Percentiles rank a stretch among this genome's conserved stretches.
Conservation (phyloP, 495 filamentous ascomycete genomes). For the Wilcoxina mikolae region DNA sequence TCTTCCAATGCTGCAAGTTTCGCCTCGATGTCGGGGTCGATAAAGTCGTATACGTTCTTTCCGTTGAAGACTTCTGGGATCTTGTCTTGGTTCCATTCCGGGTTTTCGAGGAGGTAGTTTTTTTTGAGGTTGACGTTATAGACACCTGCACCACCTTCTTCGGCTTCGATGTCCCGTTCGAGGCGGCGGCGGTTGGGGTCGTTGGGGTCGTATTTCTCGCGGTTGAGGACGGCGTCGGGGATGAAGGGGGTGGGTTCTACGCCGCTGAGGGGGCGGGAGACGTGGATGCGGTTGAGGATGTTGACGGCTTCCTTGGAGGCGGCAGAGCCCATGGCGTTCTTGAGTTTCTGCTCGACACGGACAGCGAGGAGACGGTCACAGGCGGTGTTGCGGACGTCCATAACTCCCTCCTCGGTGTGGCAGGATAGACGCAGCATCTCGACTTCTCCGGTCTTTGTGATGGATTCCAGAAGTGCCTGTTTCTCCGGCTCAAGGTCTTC, state of each 20-base stretch:
- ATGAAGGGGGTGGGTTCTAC: slow-evolving; percentile 67
- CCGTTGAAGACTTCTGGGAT: slow-evolving; percentile 86
- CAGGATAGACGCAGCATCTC: slow-evolving; percentile 86
- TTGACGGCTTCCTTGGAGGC: slow-evolving; percentile 54
- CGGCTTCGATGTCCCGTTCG: slow-evolving; percentile 77
- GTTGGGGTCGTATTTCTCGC: slow-evolving; percentile 76
- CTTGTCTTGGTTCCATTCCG: slow-evolving; percentile 90
- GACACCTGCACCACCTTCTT: slow-evolving; percentile 86
- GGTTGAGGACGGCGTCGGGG: slow-evolving; percentile 63
- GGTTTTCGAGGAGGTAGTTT: slow-evolving; percentile 68
- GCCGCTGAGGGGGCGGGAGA: slow-evolving; percentile 78
- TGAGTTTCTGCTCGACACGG: slow-evolving; percentile 86
- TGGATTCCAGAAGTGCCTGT: slow-evolving; percentile 57
- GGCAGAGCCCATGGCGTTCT: slow-evolving; percentile 62
- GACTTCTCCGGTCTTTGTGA: slow-evolving; percentile 72
- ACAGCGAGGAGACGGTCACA: slow-evolving; percentile 87
- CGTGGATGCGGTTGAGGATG: slow-evolving; percentile 84
- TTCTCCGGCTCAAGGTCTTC: slow-evolving; percentile 77
- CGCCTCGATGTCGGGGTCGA: slow-evolving; percentile 89
- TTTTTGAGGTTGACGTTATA: slow-evolving; percentile 83
- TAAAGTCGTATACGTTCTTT: slow-evolving; percentile 90
- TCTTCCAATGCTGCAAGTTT: slow-evolving; percentile 84
- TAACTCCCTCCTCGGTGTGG: slow-evolving; percentile 86
- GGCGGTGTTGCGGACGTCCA: slow-evolving; percentile 82
- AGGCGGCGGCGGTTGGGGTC: slow-evolving; percentile 67